Evolutionary conservation across 2,329 filamentous ascomycete species (phyloP), one percentile per base, ranked within the genome.

Genomic region (Microsporum ferrugineum): DNA sequence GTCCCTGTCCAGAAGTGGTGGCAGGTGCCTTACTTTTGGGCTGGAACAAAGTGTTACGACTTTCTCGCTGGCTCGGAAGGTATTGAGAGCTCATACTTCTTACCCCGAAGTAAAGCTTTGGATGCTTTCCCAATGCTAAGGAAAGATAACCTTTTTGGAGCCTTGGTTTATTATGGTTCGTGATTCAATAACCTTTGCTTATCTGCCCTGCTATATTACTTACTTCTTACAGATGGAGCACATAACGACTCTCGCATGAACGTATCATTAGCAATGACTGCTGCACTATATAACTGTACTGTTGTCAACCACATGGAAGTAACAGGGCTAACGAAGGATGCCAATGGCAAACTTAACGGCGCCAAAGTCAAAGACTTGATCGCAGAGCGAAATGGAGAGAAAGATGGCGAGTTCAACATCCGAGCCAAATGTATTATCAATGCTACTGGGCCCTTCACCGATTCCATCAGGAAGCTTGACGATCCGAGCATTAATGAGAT

Each of bases 221-320:
- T 63, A 71, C 60, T 34, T 34, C n/a, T 5, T 33, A 29, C 61
- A 82, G 89, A 95, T 76, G 90, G 90, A 67, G 89, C 88, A 34
- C 90, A 95, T 76, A 95, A 95, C 70, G 90, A 95, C 73, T 94
- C 89, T 23, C 84, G 90, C 57, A 95, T 95, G 89, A 95, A 95
- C 71, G 87, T 94, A 33, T 91, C 88, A 6, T 80, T 95, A 61
- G 89, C 88, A 23, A 89, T 92, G 84, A 95, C 90, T 17, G 89
- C 89, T 61, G 88, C 89, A n/a, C 77, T 95, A 49, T 95, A 94
- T 71, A 89, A 89, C 36, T 84, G 85, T 60, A 95, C 88, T 2
- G 83, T 94, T 43, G 83, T 90, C 63, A 95, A 92, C 74, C 88
- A 95, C 74, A 78, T 90, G 69, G 88, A 94, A 72, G 88, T 95